phyloP scores from a whole-genome alignment of 2,329 filamentous ascomycete species.

The Rhynchosporium graminicola region DNA sequence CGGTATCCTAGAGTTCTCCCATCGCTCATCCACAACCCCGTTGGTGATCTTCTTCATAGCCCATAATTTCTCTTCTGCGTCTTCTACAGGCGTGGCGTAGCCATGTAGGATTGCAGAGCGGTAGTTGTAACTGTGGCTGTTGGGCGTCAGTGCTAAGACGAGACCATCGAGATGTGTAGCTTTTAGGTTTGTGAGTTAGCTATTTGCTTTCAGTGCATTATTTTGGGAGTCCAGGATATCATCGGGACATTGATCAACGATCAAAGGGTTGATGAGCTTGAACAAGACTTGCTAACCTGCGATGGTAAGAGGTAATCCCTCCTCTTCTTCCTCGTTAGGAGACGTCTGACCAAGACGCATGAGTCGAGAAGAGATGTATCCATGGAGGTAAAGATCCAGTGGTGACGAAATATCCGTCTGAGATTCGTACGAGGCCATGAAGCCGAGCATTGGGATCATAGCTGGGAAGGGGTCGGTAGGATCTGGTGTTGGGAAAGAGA shows the following conservation, averaged over 20 bases:
- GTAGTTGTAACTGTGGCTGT: conserved; percentile 85
- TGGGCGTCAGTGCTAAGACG: conserved; percentile 76
- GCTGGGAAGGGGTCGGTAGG: conserved; percentile 47
- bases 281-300: conserved; percentile 40
- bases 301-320: conserved; percentile 70
- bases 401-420: conserved; percentile 63
- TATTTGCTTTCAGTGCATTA: too few species aligned
- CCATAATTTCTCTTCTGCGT: conserved; percentile 70
- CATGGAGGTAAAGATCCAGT: conserved; percentile 78
- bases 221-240: too few species aligned
- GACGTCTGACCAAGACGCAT: conserved; percentile 58
- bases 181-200: too few species aligned
- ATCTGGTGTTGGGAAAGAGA: conserved; percentile 69
- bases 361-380: conserved; percentile 77
- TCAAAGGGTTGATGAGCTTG: too few species aligned
- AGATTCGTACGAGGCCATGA: conserved; percentile 70
- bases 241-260: too few species aligned
- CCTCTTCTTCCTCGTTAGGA: conserved; percentile 27
- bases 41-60: conserved; percentile 81
- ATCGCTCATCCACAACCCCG: conserved; percentile 67
- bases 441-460: conserved; percentile 78
- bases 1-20: conserved; percentile 67
- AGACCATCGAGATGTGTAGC: conserved; percentile 78
- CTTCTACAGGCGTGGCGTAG: conserved; percentile 66
- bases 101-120: conserved; percentile 73